Base-by-base conservation (phyloP, 2,329 filamentous ascomycete species). In the Hymenoscyphus salicellus region DNA sequence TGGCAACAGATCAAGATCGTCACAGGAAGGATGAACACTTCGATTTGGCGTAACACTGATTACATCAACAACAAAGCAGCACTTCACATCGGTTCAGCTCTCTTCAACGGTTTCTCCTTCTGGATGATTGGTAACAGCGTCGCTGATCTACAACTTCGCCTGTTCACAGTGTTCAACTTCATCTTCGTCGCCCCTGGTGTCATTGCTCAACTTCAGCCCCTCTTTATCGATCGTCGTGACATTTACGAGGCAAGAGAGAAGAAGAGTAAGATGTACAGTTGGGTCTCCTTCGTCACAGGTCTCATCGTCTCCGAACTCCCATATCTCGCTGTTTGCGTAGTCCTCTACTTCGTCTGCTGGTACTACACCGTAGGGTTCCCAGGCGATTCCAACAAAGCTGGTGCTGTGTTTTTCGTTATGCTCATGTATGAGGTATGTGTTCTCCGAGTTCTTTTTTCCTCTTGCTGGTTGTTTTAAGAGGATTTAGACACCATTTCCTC, bases 21-120 rank as follows among this genome's bases (percentile, higher is more conserved):
- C 14, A 71, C 69, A 0, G 23, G 67, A 1, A 65, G 73, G 1
- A 73, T 71, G 67, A 73, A 70, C 52, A 72, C 84, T 0, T 80
- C 87, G 0, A 79, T 91, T 5, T 92, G 80, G 77, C 83, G 89
- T 63, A 91, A 90, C 73, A 83, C 80, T 3, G 85, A 88, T 61
- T 81, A 81, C 63, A 74, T 80, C 65, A 79, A 79, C 75, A 81
- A 81, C 71, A 81, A 81, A 59, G 73, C 81, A 1, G 75, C 79
- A 0, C 77, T 88, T 1, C 85, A 88, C 70, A 76, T 87, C 26
- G 76, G 78, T 16, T 81, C 80, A 0, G 83, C 81, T 0, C 79
- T 88, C 0, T 86, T 87, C 76, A 86, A 85, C 71, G 86, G 84
- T 1, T 88, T 88, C 68, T 81, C 82, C 0, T 88, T 87, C 72